These are phyloP conservation scores for Darksidea phi DNA, from an alignment of 495 filamentous ascomycete genomes.

Conservation along the genomic window DNA sequence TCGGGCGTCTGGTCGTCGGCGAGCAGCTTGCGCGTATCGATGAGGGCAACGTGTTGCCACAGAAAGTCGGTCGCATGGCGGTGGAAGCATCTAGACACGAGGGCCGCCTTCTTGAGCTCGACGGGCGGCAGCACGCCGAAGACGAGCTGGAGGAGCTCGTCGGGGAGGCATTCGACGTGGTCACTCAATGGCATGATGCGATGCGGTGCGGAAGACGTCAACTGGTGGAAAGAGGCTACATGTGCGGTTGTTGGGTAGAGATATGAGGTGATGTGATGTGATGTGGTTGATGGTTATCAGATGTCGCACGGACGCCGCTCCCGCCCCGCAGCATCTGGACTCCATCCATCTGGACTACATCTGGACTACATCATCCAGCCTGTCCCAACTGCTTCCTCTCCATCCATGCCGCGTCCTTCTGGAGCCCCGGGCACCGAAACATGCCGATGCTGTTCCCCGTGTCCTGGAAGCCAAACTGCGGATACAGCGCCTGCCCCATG, in stretches of 20 bases:
- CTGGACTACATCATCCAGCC: too few species aligned
- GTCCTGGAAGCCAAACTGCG: slow-evolving; percentile 52
- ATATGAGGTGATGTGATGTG: background rate
- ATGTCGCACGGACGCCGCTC: background rate
- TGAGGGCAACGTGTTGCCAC: slow-evolving; percentile 36
- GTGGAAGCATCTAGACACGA: slow-evolving; percentile 31
- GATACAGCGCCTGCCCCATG: slow-evolving; percentile 49
- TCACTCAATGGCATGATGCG: too few species aligned
- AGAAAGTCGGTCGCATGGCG: slow-evolving; percentile 26
- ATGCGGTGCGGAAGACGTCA: too few species aligned
- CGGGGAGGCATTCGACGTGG: slow-evolving; percentile 34
- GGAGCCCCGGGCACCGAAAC: slow-evolving; percentile 19
- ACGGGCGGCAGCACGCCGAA: slow-evolving; percentile 18
- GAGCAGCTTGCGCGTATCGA: slow-evolving; percentile 31
- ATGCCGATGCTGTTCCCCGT: slow-evolving; percentile 20
- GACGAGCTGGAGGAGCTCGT: slow-evolving; percentile 38
- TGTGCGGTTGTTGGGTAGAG: background rate
- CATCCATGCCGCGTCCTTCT: slow-evolving; percentile 8
- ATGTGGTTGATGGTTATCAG: background rate
- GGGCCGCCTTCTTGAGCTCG: slow-evolving; percentile 24
- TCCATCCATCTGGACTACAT: background rate
- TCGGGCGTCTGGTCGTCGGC: slow-evolving; percentile 17
- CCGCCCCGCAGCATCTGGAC: background rate
- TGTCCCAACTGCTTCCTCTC: background rate
- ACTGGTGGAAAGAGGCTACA: background rate